phyloP scores from a whole-genome alignment of 345 rosid species.

The Nasturtium officinale region DNA sequence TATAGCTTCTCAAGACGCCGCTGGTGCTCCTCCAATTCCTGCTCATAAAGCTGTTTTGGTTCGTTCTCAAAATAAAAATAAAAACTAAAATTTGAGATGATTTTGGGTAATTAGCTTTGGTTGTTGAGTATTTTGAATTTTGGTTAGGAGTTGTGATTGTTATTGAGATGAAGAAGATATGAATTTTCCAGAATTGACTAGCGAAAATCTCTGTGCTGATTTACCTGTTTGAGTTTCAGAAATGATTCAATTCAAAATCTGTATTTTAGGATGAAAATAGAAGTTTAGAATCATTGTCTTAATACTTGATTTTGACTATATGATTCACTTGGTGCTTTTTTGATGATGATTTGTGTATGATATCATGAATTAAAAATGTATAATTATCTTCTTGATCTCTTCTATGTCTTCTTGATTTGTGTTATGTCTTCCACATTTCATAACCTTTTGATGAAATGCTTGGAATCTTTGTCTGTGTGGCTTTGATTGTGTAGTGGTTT shows the following conservation, averaged over 20 bases:
- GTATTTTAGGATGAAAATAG: not conserved
- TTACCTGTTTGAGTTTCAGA: not conserved
- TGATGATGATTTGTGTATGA: not conserved
- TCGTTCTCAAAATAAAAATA: not conserved
- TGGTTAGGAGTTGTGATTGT: too few species aligned
- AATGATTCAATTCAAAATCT: not conserved
- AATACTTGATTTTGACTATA: not conserved
- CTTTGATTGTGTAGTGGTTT: constrained; percentile 3
- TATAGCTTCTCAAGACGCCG: constrained; percentile 56
- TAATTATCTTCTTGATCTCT: not conserved
- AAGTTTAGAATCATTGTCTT: not conserved
- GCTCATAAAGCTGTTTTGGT: constrained; percentile 82
- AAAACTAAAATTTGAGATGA: not conserved
- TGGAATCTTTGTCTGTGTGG: constrained; percentile 12
- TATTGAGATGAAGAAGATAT: not conserved
- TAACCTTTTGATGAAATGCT: constrained; percentile 2
- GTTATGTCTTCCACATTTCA: not conserved
- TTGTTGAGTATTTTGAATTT: not conserved
- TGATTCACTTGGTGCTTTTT: not conserved
- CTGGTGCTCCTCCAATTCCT: constrained; percentile 49
- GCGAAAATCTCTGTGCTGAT: not conserved
- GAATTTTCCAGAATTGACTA: not conserved
- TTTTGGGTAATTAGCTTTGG: not conserved
- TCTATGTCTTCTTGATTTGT: not conserved
- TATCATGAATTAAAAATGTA: not conserved